A percentile compares a stretch with the other conserved stretches of the same genome.
Conservation (phyloP, 495 filamentous ascomycete genomes). For the Aspergillus bridgeri region DNA sequence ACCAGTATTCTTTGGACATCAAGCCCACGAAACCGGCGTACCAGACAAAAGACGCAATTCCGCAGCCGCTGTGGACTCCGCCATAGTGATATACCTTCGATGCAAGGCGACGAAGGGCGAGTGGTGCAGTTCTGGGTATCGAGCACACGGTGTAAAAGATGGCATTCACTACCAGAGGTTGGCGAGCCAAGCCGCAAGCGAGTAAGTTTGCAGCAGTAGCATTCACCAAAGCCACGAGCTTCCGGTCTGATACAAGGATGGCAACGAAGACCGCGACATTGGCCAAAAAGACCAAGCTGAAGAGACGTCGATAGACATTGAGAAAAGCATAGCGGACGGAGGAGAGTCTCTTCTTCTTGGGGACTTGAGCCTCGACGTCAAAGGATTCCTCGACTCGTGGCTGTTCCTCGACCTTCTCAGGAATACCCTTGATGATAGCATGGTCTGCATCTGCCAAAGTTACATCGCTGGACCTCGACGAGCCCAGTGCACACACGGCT, state of each 20-base stretch:
- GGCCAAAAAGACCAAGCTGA: constrained; percentile 47
- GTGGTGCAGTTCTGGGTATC: constrained; percentile 58
- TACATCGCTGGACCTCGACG: constrained; percentile 18
- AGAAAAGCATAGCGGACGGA: constrained; percentile 38
- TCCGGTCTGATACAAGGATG: constrained; percentile 35
- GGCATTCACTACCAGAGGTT: constrained; percentile 71
- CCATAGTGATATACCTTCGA: constrained; percentile 77
- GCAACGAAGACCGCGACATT: constrained; percentile 51
- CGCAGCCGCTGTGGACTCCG: constrained; percentile 71
- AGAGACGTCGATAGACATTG: constrained; percentile 51
- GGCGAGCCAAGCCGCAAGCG: constrained; percentile 60
- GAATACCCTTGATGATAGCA: constrained; percentile 21
- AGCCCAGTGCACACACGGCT: constrained; percentile 17
- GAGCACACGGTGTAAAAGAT: constrained; percentile 60
- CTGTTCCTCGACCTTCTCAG: constrained; percentile 24
- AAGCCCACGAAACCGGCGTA: constrained; percentile 56
- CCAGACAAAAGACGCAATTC: constrained; percentile 66
- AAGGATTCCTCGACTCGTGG: constrained; percentile 2
- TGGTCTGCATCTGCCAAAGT: constrained; percentile 26
- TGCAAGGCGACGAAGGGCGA: constrained; percentile 59
- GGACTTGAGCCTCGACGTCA: constrained; percentile 42
- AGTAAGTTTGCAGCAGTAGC: constrained; percentile 52
- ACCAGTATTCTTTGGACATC: constrained; percentile 46
- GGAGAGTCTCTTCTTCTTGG: constrained; percentile 30
- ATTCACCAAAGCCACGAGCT: constrained; percentile 40